Percentiles rank a stretch among this genome's conserved stretches.
Conservation (phyloP, 441 rosid genomes). For the Mallotus japonicus region DNA sequence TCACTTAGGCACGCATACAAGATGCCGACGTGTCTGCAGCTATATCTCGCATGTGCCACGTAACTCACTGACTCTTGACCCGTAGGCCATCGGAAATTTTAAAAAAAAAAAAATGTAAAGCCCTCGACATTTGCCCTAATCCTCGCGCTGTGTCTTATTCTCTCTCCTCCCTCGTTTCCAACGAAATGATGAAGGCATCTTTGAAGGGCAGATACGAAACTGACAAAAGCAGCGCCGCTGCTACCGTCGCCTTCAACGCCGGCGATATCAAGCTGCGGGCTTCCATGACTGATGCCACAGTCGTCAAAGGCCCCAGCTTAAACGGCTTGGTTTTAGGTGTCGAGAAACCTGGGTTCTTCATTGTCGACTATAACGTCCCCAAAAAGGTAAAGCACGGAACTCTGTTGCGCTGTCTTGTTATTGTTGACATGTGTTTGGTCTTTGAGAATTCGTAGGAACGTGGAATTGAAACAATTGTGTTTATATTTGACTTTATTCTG, state of each 20-base stretch:
- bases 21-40: no score
- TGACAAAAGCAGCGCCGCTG: constrained; percentile 56
- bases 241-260: constrained; percentile 50
- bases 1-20: no score
- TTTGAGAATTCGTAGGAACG: neutral
- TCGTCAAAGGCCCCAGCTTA: constrained; percentile 74
- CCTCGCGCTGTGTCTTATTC: constrained; percentile 21
- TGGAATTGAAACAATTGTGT: neutral
- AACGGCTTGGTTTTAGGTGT: constrained; percentile 68
- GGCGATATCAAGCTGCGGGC: constrained; percentile 79
- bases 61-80: no score
- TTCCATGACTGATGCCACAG: constrained; percentile 79
- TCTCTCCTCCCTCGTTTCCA: constrained; percentile 15
- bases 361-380: constrained; percentile 81
- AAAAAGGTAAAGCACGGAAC: constrained; percentile 46
- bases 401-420: neutral
- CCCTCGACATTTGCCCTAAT: constrained; percentile 14
- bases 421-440: constrained; percentile 13
- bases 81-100: no score
- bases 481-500: neutral
- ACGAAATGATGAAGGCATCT: constrained; percentile 68
- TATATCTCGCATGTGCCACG: no score
- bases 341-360: constrained; percentile 87
- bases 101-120: neutral
- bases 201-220: constrained; percentile 69